Evolutionary conservation across 306 rosid genomes (phyloP).

Genomic region (Trichosanthes truncata): DNA sequence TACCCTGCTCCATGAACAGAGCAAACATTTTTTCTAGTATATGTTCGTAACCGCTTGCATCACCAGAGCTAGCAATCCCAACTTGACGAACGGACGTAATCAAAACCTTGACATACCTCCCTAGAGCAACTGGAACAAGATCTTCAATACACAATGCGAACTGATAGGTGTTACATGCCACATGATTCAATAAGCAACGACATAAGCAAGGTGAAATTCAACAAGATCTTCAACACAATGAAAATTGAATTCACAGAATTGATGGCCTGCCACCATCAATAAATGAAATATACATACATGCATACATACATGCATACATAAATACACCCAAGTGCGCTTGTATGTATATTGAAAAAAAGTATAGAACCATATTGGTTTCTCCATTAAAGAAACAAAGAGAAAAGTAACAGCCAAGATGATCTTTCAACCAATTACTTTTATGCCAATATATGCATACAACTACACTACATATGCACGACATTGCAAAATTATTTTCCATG

Average conservation of each 20-base stretch:
- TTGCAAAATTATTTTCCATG: not conserved
- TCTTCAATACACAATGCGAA: conserved; percentile 93
- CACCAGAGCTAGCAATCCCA: conserved; percentile 33
- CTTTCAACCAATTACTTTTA: not conserved
- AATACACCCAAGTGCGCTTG: not conserved
- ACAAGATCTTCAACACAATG: conserved; percentile 1
- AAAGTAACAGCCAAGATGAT: not conserved
- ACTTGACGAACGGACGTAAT: conserved; percentile 46
- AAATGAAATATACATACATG: not conserved
- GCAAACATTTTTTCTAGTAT: conserved; percentile 71
- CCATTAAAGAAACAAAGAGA: not conserved
- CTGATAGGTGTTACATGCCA: conserved; percentile 32
- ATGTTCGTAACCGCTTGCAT: conserved; percentile 44
- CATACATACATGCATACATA: not conserved
- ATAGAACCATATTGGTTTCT: not conserved
- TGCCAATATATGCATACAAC: not conserved
- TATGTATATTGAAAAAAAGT: not conserved
- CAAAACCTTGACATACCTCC: conserved; percentile 66
- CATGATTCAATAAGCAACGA: not conserved
- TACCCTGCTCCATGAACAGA: conserved; percentile 92
- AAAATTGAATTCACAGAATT: not conserved
- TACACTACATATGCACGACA: not conserved
- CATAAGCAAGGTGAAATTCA: not conserved
- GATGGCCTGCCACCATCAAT: not conserved
- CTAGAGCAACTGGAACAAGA: conserved; percentile 90